Evolutionary conservation across 2,329 filamentous ascomycete species (phyloP), one percentile per base, ranked within the genome.

Genomic region (Chaetothyriales sp.): DNA sequence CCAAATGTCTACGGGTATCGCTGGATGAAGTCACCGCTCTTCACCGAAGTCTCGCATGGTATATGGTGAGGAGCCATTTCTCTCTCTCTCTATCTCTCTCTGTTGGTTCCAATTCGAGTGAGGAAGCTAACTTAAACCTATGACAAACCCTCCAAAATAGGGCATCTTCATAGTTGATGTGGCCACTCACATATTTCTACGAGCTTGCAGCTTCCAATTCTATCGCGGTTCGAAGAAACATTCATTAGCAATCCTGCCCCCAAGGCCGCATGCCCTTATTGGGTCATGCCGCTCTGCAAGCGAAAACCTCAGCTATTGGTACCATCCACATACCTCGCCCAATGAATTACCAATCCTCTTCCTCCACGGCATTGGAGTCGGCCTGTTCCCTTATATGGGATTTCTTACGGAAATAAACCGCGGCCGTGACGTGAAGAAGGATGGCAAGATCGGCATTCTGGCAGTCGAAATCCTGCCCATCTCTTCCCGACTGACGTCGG

Each of bases 291-390:
- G 25, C 4, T 55, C 53, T 22, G 46, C 48, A 15, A 48, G 18
- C 39, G 25, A 43, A 19, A 22, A 51, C 46, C 43, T 55, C 36
- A 45, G 43, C 43, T 85, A 86, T 67, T 85, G 80, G 78, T 70
- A 80, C 58, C 73, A 76, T 1, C 77, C 77, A 2, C 81, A 85
- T 60, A 76, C 71, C 0, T 79, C 77, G 1, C 74, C 70, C 1
- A 69, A 70, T 43, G 69, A 70, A 43, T 65, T 76, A 0, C 82
- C 82, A 0, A 65, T 86, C 6, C 64, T 86, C 4, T 85, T 84
- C 64, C 70, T 85, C 46, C 83, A 86, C 57, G 82, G 82, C 15
- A 83, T 85, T 46, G 81, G 81, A 43, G 72, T 86, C 51, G 82
- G 82, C 0, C 70, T 86, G 1, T 75, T 76, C 61, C 74, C 80